Conservation (phyloP, 106 monocot species). For the Allium cepa region DNA sequence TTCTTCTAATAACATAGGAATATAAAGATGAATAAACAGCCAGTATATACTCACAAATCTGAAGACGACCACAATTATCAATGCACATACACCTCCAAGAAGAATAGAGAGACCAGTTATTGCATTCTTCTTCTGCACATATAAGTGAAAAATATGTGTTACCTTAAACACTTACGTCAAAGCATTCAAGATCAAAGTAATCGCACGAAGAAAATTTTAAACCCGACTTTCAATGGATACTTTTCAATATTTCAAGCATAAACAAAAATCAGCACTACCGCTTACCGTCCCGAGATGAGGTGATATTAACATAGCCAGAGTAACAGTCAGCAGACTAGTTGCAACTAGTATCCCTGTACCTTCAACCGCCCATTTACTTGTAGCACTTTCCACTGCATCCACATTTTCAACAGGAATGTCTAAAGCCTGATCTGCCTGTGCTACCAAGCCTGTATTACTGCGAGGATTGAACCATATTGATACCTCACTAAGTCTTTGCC, state of each 20-base stretch:
- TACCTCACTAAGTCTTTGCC: conserved; percentile 93
- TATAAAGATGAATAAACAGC: no score
- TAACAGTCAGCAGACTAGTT: conserved; percentile 57
- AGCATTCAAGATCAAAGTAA: neutral
- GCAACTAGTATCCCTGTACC: conserved; percentile 67
- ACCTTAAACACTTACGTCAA: no score
- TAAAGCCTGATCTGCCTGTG: conserved; percentile 34
- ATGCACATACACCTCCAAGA: conserved; percentile 67
- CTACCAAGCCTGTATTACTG: conserved; percentile 26
- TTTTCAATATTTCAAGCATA: no score
- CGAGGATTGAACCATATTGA: conserved; percentile 85
- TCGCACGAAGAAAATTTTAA: no score
- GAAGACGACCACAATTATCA: conserved; percentile 65
- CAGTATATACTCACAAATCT: conserved; percentile 39
- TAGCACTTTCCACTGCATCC: conserved; percentile 25
- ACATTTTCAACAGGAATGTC: conserved; percentile 25
- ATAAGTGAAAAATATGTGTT: no score
- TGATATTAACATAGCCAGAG: conserved; percentile 74
- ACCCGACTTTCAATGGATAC: no score
- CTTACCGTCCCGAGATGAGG: conserved; percentile 86
- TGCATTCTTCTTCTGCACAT: conserved; percentile 52
- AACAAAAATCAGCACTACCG: no score
- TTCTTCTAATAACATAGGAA: no score
- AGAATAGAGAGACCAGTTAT: conserved; percentile 61
- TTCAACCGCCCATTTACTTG: conserved; percentile 53